These are phyloP conservation scores for Trichoderma parareesei DNA, from an alignment of 495 filamentous ascomycete species.

Conservation along the genomic window DNA sequence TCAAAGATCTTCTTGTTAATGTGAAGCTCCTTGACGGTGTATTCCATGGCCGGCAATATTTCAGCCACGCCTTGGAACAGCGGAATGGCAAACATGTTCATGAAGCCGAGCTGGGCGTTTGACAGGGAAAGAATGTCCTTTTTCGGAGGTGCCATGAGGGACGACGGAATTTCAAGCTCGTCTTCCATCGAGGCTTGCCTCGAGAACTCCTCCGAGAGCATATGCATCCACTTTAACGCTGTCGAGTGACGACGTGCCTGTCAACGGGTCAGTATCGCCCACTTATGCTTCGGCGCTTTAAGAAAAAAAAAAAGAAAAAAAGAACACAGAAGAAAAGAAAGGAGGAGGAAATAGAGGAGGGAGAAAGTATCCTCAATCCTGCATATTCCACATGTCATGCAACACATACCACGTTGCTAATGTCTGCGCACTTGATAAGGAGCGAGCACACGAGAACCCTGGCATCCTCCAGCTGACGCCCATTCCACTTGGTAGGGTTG, in stretches of 20 bases:
- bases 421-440: slow-evolving; percentile 96
- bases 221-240: slow-evolving; percentile 79
- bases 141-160: slow-evolving; percentile 77
- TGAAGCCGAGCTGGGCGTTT: slow-evolving; percentile 85
- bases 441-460: slow-evolving; percentile 75
- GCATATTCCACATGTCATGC: background rate
- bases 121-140: slow-evolving; percentile 77
- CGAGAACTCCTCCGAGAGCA: slow-evolving; percentile 87
- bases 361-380: background rate
- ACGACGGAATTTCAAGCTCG: slow-evolving; percentile 76
- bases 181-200: slow-evolving; percentile 87
- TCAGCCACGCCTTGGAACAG: slow-evolving; percentile 81
- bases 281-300: background rate
- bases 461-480: slow-evolving; percentile 58
- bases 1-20: slow-evolving; percentile 69
- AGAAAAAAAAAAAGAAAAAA: no score
- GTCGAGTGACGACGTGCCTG: slow-evolving; percentile 76
- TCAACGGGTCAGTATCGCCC: slow-evolving; percentile 6
- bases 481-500: slow-evolving; percentile 60
- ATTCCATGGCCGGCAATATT: slow-evolving; percentile 73
- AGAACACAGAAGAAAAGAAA: no score
- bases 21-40: slow-evolving; percentile 71
- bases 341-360: no score
- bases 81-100: slow-evolving; percentile 88
- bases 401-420: slow-evolving; percentile 83